Evolutionary conservation across 495 filamentous ascomycete species (phyloP).

Genomic region (Cercophora scortea): DNA sequence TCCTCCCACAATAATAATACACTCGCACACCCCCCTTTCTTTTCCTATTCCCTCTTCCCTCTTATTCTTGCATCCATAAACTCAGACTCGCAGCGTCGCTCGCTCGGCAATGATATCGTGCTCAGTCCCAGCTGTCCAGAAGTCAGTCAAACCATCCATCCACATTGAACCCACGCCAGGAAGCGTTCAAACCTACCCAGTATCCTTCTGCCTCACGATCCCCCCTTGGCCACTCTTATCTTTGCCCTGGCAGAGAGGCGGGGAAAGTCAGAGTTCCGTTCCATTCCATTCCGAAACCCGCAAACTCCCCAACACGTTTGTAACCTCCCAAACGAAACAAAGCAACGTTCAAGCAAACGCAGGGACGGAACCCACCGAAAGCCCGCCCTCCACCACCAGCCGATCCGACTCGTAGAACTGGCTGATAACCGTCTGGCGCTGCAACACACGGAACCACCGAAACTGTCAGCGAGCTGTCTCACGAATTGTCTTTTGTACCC

Average conservation of each 20-base stretch:
- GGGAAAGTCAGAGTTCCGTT: no score
- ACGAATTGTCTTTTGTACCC: neutral
- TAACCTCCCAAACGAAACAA: no score
- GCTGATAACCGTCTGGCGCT: constrained; percentile 93
- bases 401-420: constrained; percentile 91
- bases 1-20: no score
- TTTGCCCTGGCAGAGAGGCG: constrained; percentile 55
- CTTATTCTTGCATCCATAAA: no score
- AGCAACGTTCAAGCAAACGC: no score
- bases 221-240: constrained; percentile 59
- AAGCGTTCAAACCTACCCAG: constrained; percentile 14
- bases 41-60: no score
- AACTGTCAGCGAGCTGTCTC: neutral
- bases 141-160: no score
- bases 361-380: constrained; percentile 28
- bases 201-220: constrained; percentile 25
- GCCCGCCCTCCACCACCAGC: constrained; percentile 88
- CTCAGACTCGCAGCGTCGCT: no score
- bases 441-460: constrained; percentile 2
- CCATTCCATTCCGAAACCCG: no score
- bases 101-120: neutral
- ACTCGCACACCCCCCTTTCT: no score
- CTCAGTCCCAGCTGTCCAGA: constrained; percentile 14
- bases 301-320: no score
- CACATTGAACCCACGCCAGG: neutral